Evolutionary conservation across 2,329 filamentous ascomycete genomes (phyloP).

Genomic region (Pseudogymnoascus sp.): DNA sequence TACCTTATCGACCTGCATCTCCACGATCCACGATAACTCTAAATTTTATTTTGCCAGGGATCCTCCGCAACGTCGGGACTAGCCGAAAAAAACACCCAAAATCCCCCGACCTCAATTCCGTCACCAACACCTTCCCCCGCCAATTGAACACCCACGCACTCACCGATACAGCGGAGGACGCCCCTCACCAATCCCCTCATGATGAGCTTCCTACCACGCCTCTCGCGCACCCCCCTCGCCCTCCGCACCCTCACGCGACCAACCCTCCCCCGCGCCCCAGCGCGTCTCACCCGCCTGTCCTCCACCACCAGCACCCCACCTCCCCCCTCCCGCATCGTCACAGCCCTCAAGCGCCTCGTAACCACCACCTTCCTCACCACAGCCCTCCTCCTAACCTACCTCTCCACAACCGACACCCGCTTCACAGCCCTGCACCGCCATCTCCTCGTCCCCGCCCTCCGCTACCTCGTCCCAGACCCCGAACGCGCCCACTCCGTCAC

Average conservation of each 20-base stretch:
- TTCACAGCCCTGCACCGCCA: constrained; percentile 58
- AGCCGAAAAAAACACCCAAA: neutral
- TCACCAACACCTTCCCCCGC: neutral
- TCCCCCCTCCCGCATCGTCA: constrained; percentile 22
- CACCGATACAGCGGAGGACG: neutral
- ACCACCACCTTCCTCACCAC: constrained; percentile 47
- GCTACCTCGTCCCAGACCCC: constrained; percentile 61
- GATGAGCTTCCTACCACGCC: neutral
- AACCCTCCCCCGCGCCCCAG: neutral
- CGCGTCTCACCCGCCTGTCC: neutral
- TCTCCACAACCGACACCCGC: constrained; percentile 68
- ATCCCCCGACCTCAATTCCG: neutral
- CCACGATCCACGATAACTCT: neutral
- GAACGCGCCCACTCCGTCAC: constrained; percentile 89
- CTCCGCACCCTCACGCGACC: neutral
- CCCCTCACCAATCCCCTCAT: neutral
- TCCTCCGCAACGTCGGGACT: neutral
- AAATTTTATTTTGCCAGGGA: neutral
- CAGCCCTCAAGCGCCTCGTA: constrained; percentile 40
- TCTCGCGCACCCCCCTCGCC: neutral
- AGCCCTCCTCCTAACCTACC: constrained; percentile 41
- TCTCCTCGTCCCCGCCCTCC: constrained; percentile 56
- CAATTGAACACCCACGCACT: neutral
- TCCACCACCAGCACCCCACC: neutral
- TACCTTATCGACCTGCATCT: neutral